Evolutionary conservation across 148 eudicot genomes (phyloP).

Genomic region (Rhododendron simsii): DNA sequence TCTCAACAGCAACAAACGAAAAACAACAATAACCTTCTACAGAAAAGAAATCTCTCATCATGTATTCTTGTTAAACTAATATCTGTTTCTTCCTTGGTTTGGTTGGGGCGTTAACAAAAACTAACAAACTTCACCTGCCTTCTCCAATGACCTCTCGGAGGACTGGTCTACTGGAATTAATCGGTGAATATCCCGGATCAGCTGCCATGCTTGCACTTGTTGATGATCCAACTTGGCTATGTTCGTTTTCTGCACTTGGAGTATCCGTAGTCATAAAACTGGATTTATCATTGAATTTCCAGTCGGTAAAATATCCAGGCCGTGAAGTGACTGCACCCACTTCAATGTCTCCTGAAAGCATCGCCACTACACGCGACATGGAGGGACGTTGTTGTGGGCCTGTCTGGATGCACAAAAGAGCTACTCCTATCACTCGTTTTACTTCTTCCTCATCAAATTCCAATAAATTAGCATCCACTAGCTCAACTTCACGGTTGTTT

Average conservation of each 20-base stretch:
- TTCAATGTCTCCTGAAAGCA: slow-evolving; percentile 74
- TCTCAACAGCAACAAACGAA: neutral
- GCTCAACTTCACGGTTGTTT: slow-evolving; percentile 40
- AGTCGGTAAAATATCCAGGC: slow-evolving; percentile 78
- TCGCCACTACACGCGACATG: slow-evolving; percentile 83
- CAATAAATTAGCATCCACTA: slow-evolving; percentile 50
- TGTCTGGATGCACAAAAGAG: slow-evolving; percentile 86
- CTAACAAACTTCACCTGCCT: slow-evolving; percentile 11
- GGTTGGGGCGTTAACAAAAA: no score
- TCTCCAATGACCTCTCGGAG: slow-evolving; percentile 8
- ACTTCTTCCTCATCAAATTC: slow-evolving; percentile 55
- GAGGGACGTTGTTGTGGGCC: slow-evolving; percentile 68
- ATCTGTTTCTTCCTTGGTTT: neutral
- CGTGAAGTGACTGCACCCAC: slow-evolving; percentile 45
- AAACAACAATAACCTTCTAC: neutral
- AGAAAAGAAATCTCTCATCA: neutral
- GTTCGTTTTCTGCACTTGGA: slow-evolving; percentile 12
- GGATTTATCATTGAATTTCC: slow-evolving; percentile 49
- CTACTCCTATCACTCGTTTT: slow-evolving; percentile 49
- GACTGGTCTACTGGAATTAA: slow-evolving; percentile 4
- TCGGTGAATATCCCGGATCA: slow-evolving; percentile 18
- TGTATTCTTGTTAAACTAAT: neutral
- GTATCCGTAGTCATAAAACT: slow-evolving; percentile 28
- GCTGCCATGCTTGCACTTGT: slow-evolving; percentile 22
- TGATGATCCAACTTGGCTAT: slow-evolving; percentile 16